A percentile compares a stretch with the other conserved stretches of the same genome.
Conservation (phyloP, 257 asterid species). For the Buddleja alternifolia region DNA sequence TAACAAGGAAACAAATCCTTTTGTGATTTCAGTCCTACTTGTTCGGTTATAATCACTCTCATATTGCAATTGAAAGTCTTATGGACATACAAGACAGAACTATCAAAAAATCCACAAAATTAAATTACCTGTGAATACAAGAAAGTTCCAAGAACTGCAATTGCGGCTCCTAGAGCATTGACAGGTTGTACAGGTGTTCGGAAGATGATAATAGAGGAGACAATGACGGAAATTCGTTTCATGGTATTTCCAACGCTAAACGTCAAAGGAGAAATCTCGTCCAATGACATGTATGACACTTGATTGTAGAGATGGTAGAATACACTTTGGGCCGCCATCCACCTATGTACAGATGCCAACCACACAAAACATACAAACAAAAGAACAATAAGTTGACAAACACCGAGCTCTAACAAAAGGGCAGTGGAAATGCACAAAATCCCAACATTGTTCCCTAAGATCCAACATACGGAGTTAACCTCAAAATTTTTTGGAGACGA, state of each 20-base stretch:
- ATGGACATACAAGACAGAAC: background rate
- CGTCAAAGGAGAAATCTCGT: slow-evolving; percentile 81
- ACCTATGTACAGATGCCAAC: slow-evolving; percentile 45
- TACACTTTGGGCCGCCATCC: slow-evolving; percentile 79
- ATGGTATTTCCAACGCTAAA: slow-evolving; percentile 79
- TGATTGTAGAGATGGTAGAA: slow-evolving; percentile 79
- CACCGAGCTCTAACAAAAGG: background rate
- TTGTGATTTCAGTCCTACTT: no score
- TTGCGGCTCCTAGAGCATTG: slow-evolving; percentile 83
- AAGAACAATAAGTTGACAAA: background rate
- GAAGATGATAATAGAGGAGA: slow-evolving; percentile 75
- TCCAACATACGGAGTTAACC: background rate
- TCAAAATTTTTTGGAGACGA: background rate
- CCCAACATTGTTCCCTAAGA: background rate
- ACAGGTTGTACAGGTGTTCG: slow-evolving; percentile 74
- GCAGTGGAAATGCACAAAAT: background rate
- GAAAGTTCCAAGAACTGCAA: slow-evolving; percentile 74
- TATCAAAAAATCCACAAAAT: background rate
- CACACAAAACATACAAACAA: slow-evolving; percentile 24
- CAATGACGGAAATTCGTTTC: slow-evolving; percentile 77
- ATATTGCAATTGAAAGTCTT: background rate
- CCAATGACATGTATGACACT: slow-evolving; percentile 79
- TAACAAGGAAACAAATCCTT: no score
- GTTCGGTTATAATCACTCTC: no score
- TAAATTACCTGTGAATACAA: slow-evolving; percentile 69